Percentiles rank a stretch among this genome's conserved stretches.
phyloP scores from a whole-genome alignment of 2,329 filamentous ascomycete species.

The Talaromyces sp. region DNA sequence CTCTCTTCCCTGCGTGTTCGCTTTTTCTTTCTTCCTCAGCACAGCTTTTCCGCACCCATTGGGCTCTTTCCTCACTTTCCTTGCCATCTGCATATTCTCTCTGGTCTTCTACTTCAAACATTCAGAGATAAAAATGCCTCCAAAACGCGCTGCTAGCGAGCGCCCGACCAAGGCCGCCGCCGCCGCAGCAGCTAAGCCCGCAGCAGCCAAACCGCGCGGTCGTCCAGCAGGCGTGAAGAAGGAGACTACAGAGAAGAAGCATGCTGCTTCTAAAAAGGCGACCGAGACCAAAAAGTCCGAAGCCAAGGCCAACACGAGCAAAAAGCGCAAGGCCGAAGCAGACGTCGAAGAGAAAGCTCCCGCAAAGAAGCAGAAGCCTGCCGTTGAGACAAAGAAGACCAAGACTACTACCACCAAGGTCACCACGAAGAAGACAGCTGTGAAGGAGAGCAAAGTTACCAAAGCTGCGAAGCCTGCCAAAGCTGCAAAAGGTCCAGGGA shows the following conservation, averaged over 20 bases:
- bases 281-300: slow-evolving; percentile 9
- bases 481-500: background rate
- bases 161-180: slow-evolving; percentile 1
- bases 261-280: slow-evolving; percentile 18
- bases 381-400: background rate
- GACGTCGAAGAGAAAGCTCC: slow-evolving; percentile 9
- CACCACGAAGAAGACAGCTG: slow-evolving; percentile 5
- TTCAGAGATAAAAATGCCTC: slow-evolving; percentile 3
- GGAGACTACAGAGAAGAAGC: slow-evolving; percentile 1
- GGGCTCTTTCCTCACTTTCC: background rate
- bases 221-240: slow-evolving; percentile 8
- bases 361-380: slow-evolving; percentile 9
- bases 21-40: background rate
- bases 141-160: slow-evolving; percentile 8
- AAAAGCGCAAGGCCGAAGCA: slow-evolving; percentile 11
- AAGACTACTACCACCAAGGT: slow-evolving; percentile 3
- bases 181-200: background rate
- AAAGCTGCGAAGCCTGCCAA: background rate
- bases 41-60: background rate
- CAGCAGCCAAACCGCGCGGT: slow-evolving; percentile 5
- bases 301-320: slow-evolving; percentile 11
- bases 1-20: background rate
- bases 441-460: background rate
- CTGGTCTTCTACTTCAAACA: background rate
- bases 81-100: background rate